Conservation (phyloP, 805 yeast species). For the Starmera caribaea region DNA sequence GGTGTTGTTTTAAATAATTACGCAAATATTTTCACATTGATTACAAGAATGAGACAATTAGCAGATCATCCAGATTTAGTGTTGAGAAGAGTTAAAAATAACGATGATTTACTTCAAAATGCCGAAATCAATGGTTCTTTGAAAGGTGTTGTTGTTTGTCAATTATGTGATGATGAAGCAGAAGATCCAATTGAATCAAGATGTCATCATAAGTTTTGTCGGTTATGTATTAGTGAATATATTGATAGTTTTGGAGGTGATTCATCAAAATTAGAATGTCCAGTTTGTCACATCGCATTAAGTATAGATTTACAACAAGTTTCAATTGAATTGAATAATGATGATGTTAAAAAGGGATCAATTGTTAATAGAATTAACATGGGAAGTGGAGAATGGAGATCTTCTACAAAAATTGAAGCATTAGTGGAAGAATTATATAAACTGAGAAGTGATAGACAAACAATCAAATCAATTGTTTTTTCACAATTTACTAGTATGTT, state of each 20-base stretch:
- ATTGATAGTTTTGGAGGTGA: slow-evolving; percentile 70
- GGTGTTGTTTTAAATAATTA: slow-evolving; percentile 96
- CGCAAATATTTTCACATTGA: slow-evolving; percentile 92
- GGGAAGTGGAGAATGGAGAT: slow-evolving; percentile 76
- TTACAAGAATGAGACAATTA: slow-evolving; percentile 94
- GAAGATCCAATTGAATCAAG: slow-evolving; percentile 94
- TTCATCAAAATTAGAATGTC: slow-evolving; percentile 61
- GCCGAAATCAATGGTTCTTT: slow-evolving; percentile 16
- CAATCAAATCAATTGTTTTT: slow-evolving; percentile 92
- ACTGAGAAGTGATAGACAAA: slow-evolving; percentile 74
- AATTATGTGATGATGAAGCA: slow-evolving; percentile 94
- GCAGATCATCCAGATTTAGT: slow-evolving; percentile 98
- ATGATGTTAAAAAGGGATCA: slow-evolving; percentile 47
- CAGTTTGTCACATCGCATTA: slow-evolving; percentile 90
- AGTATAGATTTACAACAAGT: slow-evolving; percentile 88
- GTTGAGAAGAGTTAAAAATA: slow-evolving; percentile 50
- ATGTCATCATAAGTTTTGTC: slow-evolving; percentile 90
- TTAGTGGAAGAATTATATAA: slow-evolving; percentile 86
- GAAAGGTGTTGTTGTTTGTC: slow-evolving; percentile 61
- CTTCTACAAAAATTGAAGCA: slow-evolving; percentile 95
- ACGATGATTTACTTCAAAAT: slow-evolving; percentile 15
- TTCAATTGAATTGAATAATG: slow-evolving; percentile 55
- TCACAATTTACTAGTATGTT: slow-evolving; percentile 97
- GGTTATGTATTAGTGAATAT: slow-evolving; percentile 87
- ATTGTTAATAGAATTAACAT: slow-evolving; percentile 83